These are phyloP conservation scores for Chenopodium quinoa DNA, from an alignment of 148 eudicot genomes.

Conservation along the genomic window DNA sequence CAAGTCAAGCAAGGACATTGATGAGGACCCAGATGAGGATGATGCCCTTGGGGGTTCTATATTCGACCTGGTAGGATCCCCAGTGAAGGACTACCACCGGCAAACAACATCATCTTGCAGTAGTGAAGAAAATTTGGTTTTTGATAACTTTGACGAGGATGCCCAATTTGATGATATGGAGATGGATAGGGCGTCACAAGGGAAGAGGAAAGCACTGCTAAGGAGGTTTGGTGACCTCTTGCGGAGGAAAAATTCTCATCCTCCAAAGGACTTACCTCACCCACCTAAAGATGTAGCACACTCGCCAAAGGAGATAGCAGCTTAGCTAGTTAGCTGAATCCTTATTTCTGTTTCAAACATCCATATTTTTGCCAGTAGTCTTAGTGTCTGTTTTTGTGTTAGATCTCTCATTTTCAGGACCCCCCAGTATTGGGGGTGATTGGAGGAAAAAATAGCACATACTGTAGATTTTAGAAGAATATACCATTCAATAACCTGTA, in stretches of 20 bases:
- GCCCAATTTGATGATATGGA: slow-evolving; percentile 47
- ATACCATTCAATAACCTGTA: not conserved
- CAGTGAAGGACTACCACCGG: slow-evolving; percentile 24
- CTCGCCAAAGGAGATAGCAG: slow-evolving; percentile 28
- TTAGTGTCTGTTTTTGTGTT: slow-evolving; percentile 6
- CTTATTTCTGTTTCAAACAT: not conserved
- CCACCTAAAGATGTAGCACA: slow-evolving; percentile 16
- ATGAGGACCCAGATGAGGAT: slow-evolving; percentile 48
- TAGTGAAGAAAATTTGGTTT: slow-evolving; percentile 26
- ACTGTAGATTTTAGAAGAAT: slow-evolving; percentile 14
- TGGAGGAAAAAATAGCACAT: not conserved
- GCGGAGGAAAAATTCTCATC: slow-evolving; percentile 35
- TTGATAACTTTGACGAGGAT: slow-evolving; percentile 42
- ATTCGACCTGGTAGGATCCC: slow-evolving; percentile 52
- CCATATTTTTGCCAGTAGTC: not conserved
- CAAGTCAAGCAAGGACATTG: slow-evolving; percentile 26
- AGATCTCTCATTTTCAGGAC: not conserved
- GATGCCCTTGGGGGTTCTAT: slow-evolving; percentile 69
- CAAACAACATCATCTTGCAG: slow-evolving; percentile 31
- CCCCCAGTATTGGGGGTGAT: not conserved
- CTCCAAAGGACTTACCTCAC: slow-evolving; percentile 23
- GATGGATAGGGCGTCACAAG: slow-evolving; percentile 37
- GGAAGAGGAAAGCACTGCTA: slow-evolving; percentile 46
- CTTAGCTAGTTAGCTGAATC: slow-evolving; percentile 11
- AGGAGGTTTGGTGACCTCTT: slow-evolving; percentile 59